A percentile compares a stretch with the other conserved stretches of the same genome.
Evolutionary conservation across 75 land plant species (phyloP).

Genomic region (Gnetum montanum): DNA sequence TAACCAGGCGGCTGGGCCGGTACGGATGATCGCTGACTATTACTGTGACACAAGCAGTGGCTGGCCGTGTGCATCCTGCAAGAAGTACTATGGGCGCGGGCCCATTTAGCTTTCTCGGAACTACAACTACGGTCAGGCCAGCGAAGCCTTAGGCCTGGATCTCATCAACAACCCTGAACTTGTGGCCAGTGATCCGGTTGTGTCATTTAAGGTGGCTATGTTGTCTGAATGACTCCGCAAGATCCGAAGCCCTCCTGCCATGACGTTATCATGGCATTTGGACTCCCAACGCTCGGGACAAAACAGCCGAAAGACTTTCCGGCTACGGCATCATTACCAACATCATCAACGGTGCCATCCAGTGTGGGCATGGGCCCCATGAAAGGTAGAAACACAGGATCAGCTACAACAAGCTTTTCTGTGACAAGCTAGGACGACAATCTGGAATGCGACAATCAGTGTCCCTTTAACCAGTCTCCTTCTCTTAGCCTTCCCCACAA

Average conservation of each 20-base stretch:
- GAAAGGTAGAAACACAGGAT: slow-evolving; percentile 23
- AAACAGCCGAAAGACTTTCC: slow-evolving; percentile 21
- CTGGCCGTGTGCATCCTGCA: too few relatives aligned
- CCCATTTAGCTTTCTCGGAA: too few relatives aligned
- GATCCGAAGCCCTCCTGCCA: slow-evolving; percentile 45
- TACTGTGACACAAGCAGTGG: too few relatives aligned
- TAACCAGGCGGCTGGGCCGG: too few relatives aligned
- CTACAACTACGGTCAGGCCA: slow-evolving; percentile 28
- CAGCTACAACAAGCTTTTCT: slow-evolving; percentile 39
- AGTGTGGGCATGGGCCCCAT: slow-evolving; percentile 42
- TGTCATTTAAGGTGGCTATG: slow-evolving; percentile 31
- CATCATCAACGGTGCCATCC: slow-evolving; percentile 61
- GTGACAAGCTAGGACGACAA: slow-evolving; percentile 27
- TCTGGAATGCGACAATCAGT: slow-evolving; percentile 30
- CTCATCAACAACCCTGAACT: slow-evolving; percentile 21
- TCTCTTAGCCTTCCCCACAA: too few relatives aligned
- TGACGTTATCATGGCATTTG: slow-evolving; percentile 51
- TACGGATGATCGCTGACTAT: too few relatives aligned
- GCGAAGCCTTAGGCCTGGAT: slow-evolving; percentile 13
- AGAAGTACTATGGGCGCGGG: too few relatives aligned
- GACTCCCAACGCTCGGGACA: slow-evolving; percentile 36
- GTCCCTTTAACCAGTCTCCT: too few relatives aligned
- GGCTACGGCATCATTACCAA: slow-evolving; percentile 64
- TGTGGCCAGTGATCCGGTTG: slow-evolving; percentile 9
- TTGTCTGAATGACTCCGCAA: slow-evolving; percentile 44